Conservation (phyloP, 805 yeast species). For the Lipomyces sp. region DNA sequence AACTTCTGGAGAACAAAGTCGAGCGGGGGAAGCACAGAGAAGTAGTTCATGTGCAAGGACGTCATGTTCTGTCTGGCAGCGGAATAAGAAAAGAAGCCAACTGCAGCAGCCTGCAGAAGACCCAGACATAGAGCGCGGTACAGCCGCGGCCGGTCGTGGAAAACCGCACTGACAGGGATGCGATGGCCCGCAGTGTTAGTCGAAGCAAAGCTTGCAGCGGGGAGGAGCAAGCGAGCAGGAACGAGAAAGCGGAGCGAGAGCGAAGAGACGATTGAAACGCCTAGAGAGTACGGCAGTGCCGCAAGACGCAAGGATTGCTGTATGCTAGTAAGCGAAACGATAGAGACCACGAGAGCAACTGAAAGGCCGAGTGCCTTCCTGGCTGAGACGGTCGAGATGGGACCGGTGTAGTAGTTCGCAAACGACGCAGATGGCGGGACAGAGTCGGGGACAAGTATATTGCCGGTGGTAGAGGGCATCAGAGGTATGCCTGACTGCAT, state of each 20-base stretch:
- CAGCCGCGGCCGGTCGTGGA: conserved; percentile 13
- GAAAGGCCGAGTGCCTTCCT: conserved; percentile 8
- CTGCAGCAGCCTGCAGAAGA: conserved; percentile 9
- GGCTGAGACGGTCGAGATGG: conserved; percentile 18
- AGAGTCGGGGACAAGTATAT: neutral
- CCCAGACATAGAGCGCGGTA: conserved; percentile 23
- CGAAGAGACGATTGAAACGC: conserved; percentile 8
- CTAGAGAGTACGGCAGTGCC: conserved; percentile 14
- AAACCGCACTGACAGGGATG: conserved; percentile 17
- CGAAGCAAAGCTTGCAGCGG: conserved; percentile 1
- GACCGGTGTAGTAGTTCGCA: conserved; percentile 17
- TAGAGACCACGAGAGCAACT: conserved; percentile 7
- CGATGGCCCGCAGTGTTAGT: conserved; percentile 8
- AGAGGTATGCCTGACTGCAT: too few relatives aligned
- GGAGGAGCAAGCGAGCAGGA: conserved; percentile 8
- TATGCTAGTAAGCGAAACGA: conserved; percentile 10
- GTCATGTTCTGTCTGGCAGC: conserved; percentile 23
- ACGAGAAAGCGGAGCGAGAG: conserved; percentile 13
- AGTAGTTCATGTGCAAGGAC: conserved; percentile 26
- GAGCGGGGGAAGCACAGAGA: conserved; percentile 26
- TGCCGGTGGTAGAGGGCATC: neutral
- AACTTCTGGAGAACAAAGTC: conserved; percentile 20
- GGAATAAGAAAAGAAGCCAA: conserved; percentile 8
- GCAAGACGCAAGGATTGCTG: conserved; percentile 5
- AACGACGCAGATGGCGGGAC: conserved; percentile 9